Percentiles rank a stretch among this genome's conserved stretches.
Conservation (phyloP, 2,329 filamentous ascomycete species). For the Teratosphaeria epicoccoides region DNA sequence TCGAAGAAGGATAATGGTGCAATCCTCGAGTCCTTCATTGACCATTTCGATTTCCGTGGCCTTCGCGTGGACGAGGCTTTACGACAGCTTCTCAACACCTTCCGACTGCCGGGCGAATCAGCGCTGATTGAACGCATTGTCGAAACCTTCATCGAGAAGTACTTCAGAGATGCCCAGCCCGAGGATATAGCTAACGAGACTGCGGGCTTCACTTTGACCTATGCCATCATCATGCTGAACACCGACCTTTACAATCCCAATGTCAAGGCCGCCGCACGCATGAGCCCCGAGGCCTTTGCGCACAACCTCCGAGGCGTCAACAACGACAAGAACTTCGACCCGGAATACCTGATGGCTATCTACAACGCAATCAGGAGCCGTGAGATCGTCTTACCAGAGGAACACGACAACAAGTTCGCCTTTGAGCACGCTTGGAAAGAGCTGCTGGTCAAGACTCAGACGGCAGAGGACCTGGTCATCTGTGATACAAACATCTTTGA, state of each 20-base stretch:
- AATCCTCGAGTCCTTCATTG: constrained; percentile 75
- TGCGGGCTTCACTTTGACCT: constrained; percentile 79
- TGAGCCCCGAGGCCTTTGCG: constrained; percentile 73
- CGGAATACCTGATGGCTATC: constrained; percentile 73
- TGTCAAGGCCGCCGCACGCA: constrained; percentile 64
- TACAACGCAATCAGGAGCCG: constrained; percentile 84
- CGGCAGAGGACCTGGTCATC: constrained; percentile 60
- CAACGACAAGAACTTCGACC: constrained; percentile 68
- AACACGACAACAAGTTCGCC: constrained; percentile 91
- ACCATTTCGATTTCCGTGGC: constrained; percentile 75
- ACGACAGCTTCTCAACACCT: constrained; percentile 75
- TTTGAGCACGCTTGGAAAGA: constrained; percentile 99
- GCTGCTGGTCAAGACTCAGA: constrained; percentile 71
- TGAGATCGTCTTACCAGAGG: constrained; percentile 93
- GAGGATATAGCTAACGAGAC: constrained; percentile 75
- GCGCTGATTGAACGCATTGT: constrained; percentile 88
- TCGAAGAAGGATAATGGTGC: constrained; percentile 81
- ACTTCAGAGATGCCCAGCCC: constrained; percentile 58
- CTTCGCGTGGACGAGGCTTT: constrained; percentile 87
- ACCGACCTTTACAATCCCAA: constrained; percentile 96
- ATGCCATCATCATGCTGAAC: constrained; percentile 95
- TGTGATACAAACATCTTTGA: constrained; percentile 93
- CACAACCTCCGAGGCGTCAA: constrained; percentile 89
- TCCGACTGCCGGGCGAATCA: constrained; percentile 88
- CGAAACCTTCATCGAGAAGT: constrained; percentile 75